Conservation (phyloP, 768 basidiomycete species). For the Harrya chromipes region DNA sequence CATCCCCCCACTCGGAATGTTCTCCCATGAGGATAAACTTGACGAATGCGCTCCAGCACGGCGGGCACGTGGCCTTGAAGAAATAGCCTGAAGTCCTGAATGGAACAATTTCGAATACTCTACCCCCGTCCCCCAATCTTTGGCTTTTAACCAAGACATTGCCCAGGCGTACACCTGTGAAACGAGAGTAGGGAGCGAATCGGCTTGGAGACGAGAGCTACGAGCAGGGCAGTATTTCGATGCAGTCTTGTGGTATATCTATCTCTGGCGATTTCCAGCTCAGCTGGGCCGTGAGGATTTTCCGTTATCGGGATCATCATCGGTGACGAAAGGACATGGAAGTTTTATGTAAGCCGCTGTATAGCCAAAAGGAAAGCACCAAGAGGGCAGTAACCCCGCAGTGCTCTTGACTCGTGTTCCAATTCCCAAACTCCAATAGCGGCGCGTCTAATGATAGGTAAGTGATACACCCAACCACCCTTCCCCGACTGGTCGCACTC, state of each 20-base stretch:
- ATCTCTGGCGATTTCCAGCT: slow-evolving; percentile 16
- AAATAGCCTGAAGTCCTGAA: slow-evolving; percentile 34
- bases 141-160: slow-evolving; percentile 33
- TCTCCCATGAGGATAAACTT: slow-evolving; percentile 3
- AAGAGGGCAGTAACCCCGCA: slow-evolving; percentile 8
- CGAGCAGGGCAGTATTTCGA: background rate
- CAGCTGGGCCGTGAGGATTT: slow-evolving; percentile 14
- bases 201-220: background rate
- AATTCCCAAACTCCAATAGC: background rate
- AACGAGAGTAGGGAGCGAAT: background rate
- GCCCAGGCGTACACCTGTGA: background rate
- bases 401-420: background rate
- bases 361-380: slow-evolving; percentile 14
- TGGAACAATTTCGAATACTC: slow-evolving; percentile 36
- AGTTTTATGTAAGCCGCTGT: slow-evolving; percentile 1
- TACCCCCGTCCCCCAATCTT: slow-evolving; percentile 27
- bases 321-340: slow-evolving; percentile 1
- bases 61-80: slow-evolving; percentile 8
- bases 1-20: no score
- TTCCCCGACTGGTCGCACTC: background rate
- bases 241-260: slow-evolving; percentile 24
- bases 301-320: background rate
- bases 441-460: background rate
- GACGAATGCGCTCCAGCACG: slow-evolving; percentile 8
- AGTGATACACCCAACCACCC: slow-evolving; percentile 9